Evolutionary conservation across 345 rosid species (phyloP).

Genomic region (Eucalyptus cloeziana): DNA sequence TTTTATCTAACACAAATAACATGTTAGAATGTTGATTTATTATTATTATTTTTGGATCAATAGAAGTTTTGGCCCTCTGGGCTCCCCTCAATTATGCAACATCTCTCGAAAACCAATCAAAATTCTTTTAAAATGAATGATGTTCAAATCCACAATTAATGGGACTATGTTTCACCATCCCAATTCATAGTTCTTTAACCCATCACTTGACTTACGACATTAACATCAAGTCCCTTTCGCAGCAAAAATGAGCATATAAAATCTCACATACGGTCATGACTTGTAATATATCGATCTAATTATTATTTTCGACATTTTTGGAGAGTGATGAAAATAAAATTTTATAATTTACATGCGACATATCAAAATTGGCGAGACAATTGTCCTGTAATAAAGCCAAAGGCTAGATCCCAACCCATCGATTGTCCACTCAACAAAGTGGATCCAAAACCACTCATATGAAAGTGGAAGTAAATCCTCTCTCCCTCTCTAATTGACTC

Average conservation of each 20-base stretch:
- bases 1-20: neutral
- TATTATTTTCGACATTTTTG: accelerated
- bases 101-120: neutral
- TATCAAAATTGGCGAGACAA: neutral
- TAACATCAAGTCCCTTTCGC: neutral
- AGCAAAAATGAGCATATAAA: neutral
- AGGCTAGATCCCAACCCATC: neutral
- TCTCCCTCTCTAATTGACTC: neutral
- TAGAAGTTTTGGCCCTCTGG: neutral
- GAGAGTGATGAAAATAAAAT: neutral
- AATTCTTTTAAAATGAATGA: neutral
- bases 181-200: neutral
- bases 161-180: accelerated
- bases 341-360: neutral
- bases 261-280: accelerated
- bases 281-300: neutral
- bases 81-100: neutral
- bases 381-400: neutral
- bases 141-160: neutral
- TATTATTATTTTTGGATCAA: neutral
- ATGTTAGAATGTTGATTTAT: neutral
- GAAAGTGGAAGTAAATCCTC: neutral
- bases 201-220: neutral
- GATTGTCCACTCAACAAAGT: neutral
- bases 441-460: neutral